Conservation (phyloP, 2,329 filamentous ascomycete genomes). For the Calonectria crousiana region DNA sequence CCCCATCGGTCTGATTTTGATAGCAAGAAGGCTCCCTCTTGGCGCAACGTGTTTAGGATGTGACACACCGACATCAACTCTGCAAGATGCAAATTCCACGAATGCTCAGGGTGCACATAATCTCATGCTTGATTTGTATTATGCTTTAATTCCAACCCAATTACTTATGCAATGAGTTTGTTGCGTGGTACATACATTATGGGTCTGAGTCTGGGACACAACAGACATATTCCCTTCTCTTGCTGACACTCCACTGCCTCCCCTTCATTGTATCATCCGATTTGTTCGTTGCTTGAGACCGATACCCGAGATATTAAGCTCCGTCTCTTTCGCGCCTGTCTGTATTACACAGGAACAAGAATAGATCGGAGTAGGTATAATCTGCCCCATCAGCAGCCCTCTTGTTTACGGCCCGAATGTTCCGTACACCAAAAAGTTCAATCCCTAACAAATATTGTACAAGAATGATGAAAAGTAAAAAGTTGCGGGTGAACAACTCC, state of each 20-base stretch:
- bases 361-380: conserved; percentile 6
- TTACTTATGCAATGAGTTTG: conserved; percentile 15
- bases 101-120: background rate
- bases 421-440: conserved; percentile 13
- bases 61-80: background rate
- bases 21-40: background rate
- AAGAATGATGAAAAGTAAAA: conserved; percentile 30
- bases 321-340: conserved; percentile 13
- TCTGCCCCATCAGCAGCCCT: conserved; percentile 7
- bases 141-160: background rate
- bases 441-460: conserved; percentile 36
- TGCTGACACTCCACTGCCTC: background rate
- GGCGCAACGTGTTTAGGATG: background rate
- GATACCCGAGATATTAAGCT: conserved; percentile 23
- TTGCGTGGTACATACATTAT: conserved; percentile 23
- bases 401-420: conserved; percentile 18
- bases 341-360: conserved; percentile 26
- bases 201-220: conserved; percentile 8
- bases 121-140: background rate
- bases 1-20: background rate
- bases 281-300: conserved; percentile 20
- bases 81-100: no score
- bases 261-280: conserved; percentile 2
- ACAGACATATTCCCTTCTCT: conserved; percentile 6
- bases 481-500: background rate